phyloP scores from a whole-genome alignment of 352 stramenopile genomes.

The Aphanomyces stellatus region DNA sequence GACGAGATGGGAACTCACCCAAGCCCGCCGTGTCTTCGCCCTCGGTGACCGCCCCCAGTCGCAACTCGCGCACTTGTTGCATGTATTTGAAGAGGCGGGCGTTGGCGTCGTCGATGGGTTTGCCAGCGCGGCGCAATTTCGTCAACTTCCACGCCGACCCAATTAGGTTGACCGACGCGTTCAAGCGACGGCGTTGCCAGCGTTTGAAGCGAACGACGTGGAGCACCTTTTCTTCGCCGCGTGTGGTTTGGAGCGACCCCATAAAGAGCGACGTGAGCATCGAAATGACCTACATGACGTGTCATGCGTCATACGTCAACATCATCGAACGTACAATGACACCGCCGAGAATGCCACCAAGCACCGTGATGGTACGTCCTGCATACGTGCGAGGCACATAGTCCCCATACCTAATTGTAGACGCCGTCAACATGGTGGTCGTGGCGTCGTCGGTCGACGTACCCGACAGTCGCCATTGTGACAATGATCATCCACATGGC shows the following conservation, averaged over 20 bases:
- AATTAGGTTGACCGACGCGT: slow-evolving; percentile 18
- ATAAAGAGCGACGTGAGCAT: slow-evolving; percentile 21
- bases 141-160: neutral
- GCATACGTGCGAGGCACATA: slow-evolving; percentile 1
- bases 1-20: neutral
- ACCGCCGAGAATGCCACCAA: slow-evolving; percentile 15
- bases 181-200: slow-evolving; percentile 5
- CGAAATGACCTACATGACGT: slow-evolving; percentile 15
- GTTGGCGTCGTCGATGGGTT: neutral
- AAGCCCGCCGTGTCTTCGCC: slow-evolving; percentile 12
- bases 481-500: slow-evolving; percentile 17
- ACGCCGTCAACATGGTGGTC: neutral
- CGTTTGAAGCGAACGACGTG: slow-evolving; percentile 19
- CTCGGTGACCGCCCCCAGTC: slow-evolving; percentile 6
- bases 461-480: slow-evolving; percentile 19
- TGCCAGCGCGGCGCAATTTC: neutral
- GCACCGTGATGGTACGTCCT: slow-evolving; percentile 3
- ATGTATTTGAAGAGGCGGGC: slow-evolving; percentile 16
- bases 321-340: slow-evolving; percentile 14
- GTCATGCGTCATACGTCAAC: neutral
- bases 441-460: neutral
- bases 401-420: slow-evolving; percentile 1
- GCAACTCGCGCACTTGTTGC: slow-evolving; percentile 18
- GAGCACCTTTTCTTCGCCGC: slow-evolving; percentile 14
- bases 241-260: slow-evolving; percentile 19